A percentile compares a stretch with the other conserved stretches of the same genome.
Conservation (phyloP, 2,329 filamentous ascomycete species). For the Ceratocystis cubensis region DNA sequence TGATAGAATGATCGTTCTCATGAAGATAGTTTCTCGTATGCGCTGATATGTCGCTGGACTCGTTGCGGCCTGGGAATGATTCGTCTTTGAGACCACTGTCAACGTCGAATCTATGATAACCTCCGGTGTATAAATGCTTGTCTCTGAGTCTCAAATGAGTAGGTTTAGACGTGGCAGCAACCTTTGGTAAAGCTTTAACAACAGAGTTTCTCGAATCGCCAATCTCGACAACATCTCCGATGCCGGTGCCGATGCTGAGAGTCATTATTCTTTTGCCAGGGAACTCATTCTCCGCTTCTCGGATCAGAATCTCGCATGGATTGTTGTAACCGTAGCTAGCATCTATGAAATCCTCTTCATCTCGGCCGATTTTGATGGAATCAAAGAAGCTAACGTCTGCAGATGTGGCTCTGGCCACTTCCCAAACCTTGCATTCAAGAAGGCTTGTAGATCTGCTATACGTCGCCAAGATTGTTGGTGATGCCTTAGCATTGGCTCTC, state of each 20-base stretch:
- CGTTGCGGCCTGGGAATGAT: constrained; percentile 25
- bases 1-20: too few relatives aligned
- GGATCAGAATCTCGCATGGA: too few relatives aligned
- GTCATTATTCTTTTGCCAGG: constrained; percentile 11
- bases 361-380: too few relatives aligned
- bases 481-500: rapidly evolving
- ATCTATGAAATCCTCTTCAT: too few relatives aligned
- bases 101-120: constrained; percentile 26
- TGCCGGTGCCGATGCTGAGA: constrained; percentile 26
- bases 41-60: constrained; percentile 23
- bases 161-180: background rate
- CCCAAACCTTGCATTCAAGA: too few relatives aligned
- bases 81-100: constrained; percentile 25
- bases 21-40: constrained; percentile 23
- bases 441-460: too few relatives aligned
- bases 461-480: too few relatives aligned
- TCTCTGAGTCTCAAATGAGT: constrained; percentile 10
- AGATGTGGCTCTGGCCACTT: too few relatives aligned
- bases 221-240: constrained; percentile 23
- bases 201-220: constrained; percentile 4
- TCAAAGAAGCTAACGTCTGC: too few relatives aligned
- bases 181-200: background rate
- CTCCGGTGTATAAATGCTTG: constrained; percentile 21
- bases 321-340: too few relatives aligned
- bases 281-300: too few relatives aligned